Evolutionary conservation across 1,284 basidiomycete genomes (phyloP).

Genomic region (Sanguinoderma infundibulare): DNA sequence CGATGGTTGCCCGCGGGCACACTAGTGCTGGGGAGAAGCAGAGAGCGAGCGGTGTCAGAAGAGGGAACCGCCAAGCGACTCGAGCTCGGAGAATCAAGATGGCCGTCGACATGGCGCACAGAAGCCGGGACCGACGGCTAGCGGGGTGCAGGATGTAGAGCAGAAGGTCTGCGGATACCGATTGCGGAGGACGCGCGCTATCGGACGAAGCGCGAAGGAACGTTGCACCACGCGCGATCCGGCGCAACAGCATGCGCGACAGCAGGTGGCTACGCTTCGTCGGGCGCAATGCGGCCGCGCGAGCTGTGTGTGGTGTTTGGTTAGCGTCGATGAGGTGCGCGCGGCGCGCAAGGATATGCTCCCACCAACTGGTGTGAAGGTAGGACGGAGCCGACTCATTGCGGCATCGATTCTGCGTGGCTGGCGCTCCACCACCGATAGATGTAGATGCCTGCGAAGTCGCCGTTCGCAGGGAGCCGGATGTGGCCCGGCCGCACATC

Average conservation of each 20-base stretch:
- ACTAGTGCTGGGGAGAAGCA: not conserved
- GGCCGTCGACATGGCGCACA: not conserved
- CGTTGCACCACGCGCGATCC: slow-evolving; percentile 3
- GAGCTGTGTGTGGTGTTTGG: not conserved
- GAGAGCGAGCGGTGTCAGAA: not conserved
- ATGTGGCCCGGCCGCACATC: not conserved
- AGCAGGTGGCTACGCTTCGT: not conserved
- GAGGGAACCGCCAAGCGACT: not conserved
- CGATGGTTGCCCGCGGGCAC: too few relatives aligned
- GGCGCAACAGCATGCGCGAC: not conserved
- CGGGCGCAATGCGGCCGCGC: not conserved
- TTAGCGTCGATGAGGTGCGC: not conserved
- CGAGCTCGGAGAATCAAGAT: not conserved
- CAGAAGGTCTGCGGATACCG: slow-evolving; percentile 11
- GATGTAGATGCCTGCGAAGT: too few relatives aligned
- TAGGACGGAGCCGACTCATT: not conserved
- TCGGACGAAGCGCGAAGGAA: slow-evolving; percentile 4
- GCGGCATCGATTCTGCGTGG: not conserved
- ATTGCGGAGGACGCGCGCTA: slow-evolving; percentile 7
- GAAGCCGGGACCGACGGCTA: not conserved
- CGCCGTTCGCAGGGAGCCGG: not conserved
- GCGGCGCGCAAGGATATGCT: not conserved
- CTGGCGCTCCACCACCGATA: not conserved
- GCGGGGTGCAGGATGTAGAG: slow-evolving; percentile 1
- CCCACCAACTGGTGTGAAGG: not conserved